Base-by-base conservation (phyloP, 176 grass and related monocot genomes). In the Zoysia pacifica region DNA sequence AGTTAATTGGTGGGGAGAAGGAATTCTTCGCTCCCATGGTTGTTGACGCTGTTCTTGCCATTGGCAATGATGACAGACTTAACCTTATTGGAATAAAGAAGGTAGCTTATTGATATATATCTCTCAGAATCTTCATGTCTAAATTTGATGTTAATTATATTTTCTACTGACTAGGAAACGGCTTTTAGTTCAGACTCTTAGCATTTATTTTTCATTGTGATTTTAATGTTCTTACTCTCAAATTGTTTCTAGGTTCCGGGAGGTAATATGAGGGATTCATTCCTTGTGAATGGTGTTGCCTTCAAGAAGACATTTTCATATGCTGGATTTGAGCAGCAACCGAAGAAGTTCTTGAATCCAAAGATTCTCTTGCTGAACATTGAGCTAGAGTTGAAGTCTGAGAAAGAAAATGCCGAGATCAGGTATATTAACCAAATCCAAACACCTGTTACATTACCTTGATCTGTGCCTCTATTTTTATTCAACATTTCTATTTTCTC, bases 351-450 rank as follows among this genome's bases (percentile, higher is more conserved):
- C 68, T 36, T 94, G 78, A 89, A 79, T 76, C 86, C 88, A 39
- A 91, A 91, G 67, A 94, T 94, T 59, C 82, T 94, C 76, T 77
- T 94, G 62, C 82, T 94, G 65, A 94, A 94, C 74, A 94, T 94
- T 81, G 91, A 94, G 68, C 76, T 94, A 47, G 88, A 94, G 72
- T 40, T 94, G 39, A 94, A 94, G 74, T 94, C 91, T 69, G 91
- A 94, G 84, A 94, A 94, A 84, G 91, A 94, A 94, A 94, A 94
- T 88, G 91, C 91, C 61, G 92, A 94, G 83, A 91, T 94, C 62
- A 94, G 92, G 92, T 95, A 77, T 18, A 3, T 35, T 72, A 36
- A 39, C 52, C 13, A 6, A 73, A 49, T 18, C 77, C 40, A n/a
- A 62, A 48, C 4, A 11, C 11, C 2, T 52, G 6, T 11, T 69